Base-by-base conservation (phyloP, 768 basidiomycete species). In the Leucosporidium scottii region DNA sequence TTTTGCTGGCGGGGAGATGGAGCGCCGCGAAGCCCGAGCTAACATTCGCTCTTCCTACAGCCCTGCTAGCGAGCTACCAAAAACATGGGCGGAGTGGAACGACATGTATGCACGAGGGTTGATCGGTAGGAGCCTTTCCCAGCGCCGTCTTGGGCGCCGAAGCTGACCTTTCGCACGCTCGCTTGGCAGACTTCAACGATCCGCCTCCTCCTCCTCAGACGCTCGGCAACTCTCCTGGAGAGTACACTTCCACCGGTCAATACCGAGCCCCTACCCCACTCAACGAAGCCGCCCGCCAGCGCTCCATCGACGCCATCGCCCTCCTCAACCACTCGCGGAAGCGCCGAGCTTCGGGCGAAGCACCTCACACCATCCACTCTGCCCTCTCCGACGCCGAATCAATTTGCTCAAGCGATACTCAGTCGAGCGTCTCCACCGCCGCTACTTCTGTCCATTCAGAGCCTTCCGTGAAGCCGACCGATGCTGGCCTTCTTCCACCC, bases 131-230 rank as follows among this genome's bases (percentile, higher is more conserved):
- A 2, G 21, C 23, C 50, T 36, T 49, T 27, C 25, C 30, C 34
- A 8, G 28, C 44, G 12, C 30, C 21, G 1, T 7, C 15, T 7
- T 10, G 2, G 54, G 15, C 20, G 39, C 20, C 28, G 27, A 21
- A 20, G n/a, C 28, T 54, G 59, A 61, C 47, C 18, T 17, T 55
- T n/a, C n/a, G n/a, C 57, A 36, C 27, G 23, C 51, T 18, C 28
- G 54, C 1, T 8, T 3, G 0, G 21, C 39, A 51, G 70, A 72
- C 59, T 72, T 72, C 34, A 23, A 59, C 49, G 71, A 68, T 48
- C 71, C 71, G 17, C 71, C 71, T 3, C 67, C 65, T 28, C 71
- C 71, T 3, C 71, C 71, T 1, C 44, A 62, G 25, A 64, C 66
- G 27, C 62, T 72, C 2, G 27, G 15, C 12, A 27, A 59, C n/a